Conservation (phyloP, 176 grass and related monocot genomes). For the Bolboschoenus planiculmis region DNA sequence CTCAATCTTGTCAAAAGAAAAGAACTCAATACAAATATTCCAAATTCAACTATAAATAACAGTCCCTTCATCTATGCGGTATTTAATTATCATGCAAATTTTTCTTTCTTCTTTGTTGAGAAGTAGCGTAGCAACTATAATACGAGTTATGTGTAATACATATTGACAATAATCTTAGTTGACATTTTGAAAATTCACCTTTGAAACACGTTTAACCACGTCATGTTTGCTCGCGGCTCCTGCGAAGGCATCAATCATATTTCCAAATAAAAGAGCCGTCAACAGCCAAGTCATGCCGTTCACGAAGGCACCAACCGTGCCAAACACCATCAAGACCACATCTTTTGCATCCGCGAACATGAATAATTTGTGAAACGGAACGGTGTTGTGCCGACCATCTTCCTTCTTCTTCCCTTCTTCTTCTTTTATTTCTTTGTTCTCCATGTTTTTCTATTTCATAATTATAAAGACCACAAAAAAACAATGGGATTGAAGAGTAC, state of each 20-base stretch:
- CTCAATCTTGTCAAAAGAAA: not conserved
- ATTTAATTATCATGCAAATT: too few species aligned
- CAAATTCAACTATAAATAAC: not conserved
- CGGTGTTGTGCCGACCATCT: slow-evolving; percentile 4
- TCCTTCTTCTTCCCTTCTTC: slow-evolving; percentile 7
- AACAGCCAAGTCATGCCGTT: slow-evolving; percentile 47
- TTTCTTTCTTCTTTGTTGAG: too few species aligned
- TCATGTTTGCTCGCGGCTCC: slow-evolving; percentile 28
- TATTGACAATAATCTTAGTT: too few species aligned
- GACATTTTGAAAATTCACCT: slow-evolving; percentile 20
- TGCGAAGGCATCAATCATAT: slow-evolving; percentile 48
- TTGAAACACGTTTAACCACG: slow-evolving; percentile 32
- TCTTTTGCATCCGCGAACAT: slow-evolving; percentile 42
- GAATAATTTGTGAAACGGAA: slow-evolving; percentile 54
- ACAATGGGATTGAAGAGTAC: too few species aligned
- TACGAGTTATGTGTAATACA: too few species aligned
- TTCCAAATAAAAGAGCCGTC: slow-evolving; percentile 53
- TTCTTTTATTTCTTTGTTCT: not conserved
- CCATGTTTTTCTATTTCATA: too few species aligned
- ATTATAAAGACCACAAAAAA: too few species aligned
- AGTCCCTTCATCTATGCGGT: too few species aligned
- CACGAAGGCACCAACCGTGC: slow-evolving; percentile 42
- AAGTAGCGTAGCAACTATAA: too few species aligned
- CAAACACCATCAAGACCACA: slow-evolving; percentile 36
- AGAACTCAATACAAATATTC: not conserved